Evolutionary conservation across 2,329 filamentous ascomycete species (phyloP), one percentile per base, ranked within the genome.

Genomic region (Orbilia ellipsospora): DNA sequence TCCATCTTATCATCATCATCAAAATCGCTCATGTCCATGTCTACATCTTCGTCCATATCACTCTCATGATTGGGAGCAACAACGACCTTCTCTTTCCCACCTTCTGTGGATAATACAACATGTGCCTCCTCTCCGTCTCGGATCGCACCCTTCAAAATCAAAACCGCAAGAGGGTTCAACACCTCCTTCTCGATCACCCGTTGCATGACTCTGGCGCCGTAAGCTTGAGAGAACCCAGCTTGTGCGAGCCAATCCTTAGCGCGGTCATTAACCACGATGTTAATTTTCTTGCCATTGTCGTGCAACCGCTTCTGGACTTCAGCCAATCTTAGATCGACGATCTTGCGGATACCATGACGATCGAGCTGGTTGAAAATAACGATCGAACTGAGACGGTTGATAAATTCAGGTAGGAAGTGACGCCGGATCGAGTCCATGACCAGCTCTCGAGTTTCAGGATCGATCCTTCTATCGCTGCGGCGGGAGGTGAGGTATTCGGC

Each of bases 281-380:
- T 81, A 61, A 99, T 91, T 78, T 96, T 94, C 80, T 93, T 90
- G 73, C 90, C 90, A 81, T 99, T 99, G 80, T 90, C 86, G 36
- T 86, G 84, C n/a, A 99, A 88, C 50, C 95, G 92, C 82, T 92
- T 92, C 86, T 99, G 95, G 77, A 99, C 94, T 82, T 99, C 95
- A 1, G 77, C 73, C 40, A 99, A 87, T 52, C 95, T 91, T 20
- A 99, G 86, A 81, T 99, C 95, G 76, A 99, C 95, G 81, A 99
- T 98, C 85, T 89, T 93, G 81, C 95, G 90, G 80, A 99, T 99
- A 84, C 99, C 95, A 69, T 84, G 86, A 82, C 90, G 91, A 2
- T 92, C 94, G 67, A 99, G 90, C 56, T 95, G 92, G 86, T 99
- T 99, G 88, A 99, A 99, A 84, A 99, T 97, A 84, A 99, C 94